A percentile compares a stretch with the other conserved stretches of the same genome.
Conservation (phyloP, 352 stramenopile genomes). For the Pythium coloratum region DNA sequence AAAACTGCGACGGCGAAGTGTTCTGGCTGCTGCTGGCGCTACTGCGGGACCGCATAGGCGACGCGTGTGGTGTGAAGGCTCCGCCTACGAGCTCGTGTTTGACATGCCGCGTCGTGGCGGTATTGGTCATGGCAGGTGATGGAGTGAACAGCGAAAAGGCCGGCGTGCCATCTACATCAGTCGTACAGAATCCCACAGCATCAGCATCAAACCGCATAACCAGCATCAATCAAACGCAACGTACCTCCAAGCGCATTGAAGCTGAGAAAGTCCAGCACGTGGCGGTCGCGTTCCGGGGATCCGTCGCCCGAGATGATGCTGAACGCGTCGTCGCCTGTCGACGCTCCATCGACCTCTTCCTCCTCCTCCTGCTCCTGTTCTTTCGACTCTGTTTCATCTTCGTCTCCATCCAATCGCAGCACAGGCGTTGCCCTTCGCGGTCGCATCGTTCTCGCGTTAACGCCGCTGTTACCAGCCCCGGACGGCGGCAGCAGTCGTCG, state of each 20-base stretch:
- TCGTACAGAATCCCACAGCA: neutral
- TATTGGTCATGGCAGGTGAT: conserved; percentile 36
- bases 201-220: neutral
- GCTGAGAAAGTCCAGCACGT: conserved; percentile 51
- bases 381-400: conserved; percentile 8
- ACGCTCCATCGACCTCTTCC: conserved; percentile 26
- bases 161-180: conserved; percentile 16
- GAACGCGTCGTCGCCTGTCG: conserved; percentile 37
- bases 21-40: conserved; percentile 5
- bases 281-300: conserved; percentile 23
- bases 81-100: conserved; percentile 11
- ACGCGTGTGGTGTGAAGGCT: conserved; percentile 19
- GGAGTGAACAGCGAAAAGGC: conserved; percentile 59
- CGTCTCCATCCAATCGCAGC: conserved; percentile 16
- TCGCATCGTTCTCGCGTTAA: conserved; percentile 4
- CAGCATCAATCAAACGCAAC: neutral
- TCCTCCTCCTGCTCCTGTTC: conserved; percentile 25
- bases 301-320: conserved; percentile 55
- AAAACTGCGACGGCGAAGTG: conserved; percentile 72
- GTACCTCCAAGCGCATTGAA: conserved; percentile 29
- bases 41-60: conserved; percentile 1
- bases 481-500: conserved; percentile 18
- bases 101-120: conserved; percentile 10
- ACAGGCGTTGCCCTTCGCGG: conserved; percentile 9
- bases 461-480: neutral